A percentile compares a stretch with the other conserved stretches of the same genome.
Conservation (phyloP, 192 early-diverging fungal species). For the Podila horticola region DNA sequence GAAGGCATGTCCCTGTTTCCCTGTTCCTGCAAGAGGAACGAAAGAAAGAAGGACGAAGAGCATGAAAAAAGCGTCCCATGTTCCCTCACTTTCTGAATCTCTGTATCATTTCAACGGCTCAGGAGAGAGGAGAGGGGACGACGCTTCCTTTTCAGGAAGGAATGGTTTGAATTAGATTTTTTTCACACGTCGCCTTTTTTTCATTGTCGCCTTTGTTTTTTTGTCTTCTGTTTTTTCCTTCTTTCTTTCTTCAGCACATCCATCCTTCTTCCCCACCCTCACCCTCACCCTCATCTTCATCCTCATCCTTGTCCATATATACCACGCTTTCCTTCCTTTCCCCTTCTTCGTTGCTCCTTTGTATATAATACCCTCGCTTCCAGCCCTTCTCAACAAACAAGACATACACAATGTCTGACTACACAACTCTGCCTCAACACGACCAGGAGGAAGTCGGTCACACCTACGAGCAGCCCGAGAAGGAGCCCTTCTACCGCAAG, state of each 20-base stretch:
- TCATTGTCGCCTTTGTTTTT: background rate
- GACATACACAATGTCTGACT: conserved; percentile 26
- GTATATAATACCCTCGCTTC: background rate
- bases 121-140: too few relatives aligned
- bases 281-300: background rate
- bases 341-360: background rate
- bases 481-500: conserved; percentile 35
- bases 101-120: too few relatives aligned
- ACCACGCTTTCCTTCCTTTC: background rate
- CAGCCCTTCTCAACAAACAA: background rate
- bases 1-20: too few relatives aligned
- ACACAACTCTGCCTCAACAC: conserved; percentile 37
- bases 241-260: background rate
- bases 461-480: conserved; percentile 21
- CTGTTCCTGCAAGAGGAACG: too few relatives aligned
- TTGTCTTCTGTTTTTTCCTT: background rate
- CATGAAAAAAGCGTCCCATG: too few relatives aligned
- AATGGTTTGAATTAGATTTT: too few relatives aligned
- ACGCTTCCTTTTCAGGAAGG: too few relatives aligned
- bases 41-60: too few relatives aligned
- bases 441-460: conserved; percentile 43
- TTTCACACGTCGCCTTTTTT: conserved; percentile 8
- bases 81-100: too few relatives aligned
- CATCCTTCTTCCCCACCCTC: background rate
- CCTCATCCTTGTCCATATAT: background rate